Percentiles rank a stretch among this genome's conserved stretches.
Conservation (phyloP, 2,329 filamentous ascomycete species). For the Penicillium brasilianum region DNA sequence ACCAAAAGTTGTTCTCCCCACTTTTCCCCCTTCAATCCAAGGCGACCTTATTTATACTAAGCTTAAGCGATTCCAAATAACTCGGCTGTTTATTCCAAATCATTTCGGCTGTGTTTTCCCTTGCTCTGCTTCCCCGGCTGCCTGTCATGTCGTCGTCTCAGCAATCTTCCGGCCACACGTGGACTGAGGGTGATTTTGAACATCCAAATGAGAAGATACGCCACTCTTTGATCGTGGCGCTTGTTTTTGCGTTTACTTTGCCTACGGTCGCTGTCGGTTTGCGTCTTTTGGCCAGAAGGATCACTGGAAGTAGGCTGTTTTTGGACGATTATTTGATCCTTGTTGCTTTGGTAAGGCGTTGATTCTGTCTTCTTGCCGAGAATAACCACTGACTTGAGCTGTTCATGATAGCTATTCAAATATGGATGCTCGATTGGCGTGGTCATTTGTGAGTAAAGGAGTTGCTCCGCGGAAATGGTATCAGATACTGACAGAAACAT, state of each 20-base stretch:
- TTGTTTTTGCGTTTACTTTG: slow-evolving; percentile 34
- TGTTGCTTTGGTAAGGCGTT: slow-evolving; percentile 31
- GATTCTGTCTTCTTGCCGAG: neutral
- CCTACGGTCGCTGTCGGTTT: slow-evolving; percentile 35
- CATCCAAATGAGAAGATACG: slow-evolving; percentile 34
- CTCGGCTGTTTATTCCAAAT: slow-evolving; percentile 17
- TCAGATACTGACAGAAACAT: neutral
- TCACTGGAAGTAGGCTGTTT: slow-evolving; percentile 34
- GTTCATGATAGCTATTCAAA: slow-evolving; percentile 31
- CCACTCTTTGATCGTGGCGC: slow-evolving; percentile 29
- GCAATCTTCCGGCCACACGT: slow-evolving; percentile 19
- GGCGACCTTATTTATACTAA: slow-evolving; percentile 12
- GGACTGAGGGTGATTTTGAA: slow-evolving; percentile 31
- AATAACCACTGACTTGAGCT: neutral
- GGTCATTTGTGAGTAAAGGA: slow-evolving; percentile 30
- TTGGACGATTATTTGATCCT: slow-evolving; percentile 40
- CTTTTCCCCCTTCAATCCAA: slow-evolving; percentile 15
- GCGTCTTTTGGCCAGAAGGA: slow-evolving; percentile 32
- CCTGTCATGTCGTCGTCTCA: slow-evolving; percentile 28
- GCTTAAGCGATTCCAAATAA: slow-evolving; percentile 28
- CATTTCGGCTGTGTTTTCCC: slow-evolving; percentile 15
- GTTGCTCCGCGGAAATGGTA: neutral
- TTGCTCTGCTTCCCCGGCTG: slow-evolving; percentile 10
- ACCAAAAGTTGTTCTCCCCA: neutral
- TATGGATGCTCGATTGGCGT: slow-evolving; percentile 38